Evolutionary conservation across 169 alveolate species (phyloP), one percentile per base, ranked within the genome.

Genomic region (Plasmodium ovale): DNA sequence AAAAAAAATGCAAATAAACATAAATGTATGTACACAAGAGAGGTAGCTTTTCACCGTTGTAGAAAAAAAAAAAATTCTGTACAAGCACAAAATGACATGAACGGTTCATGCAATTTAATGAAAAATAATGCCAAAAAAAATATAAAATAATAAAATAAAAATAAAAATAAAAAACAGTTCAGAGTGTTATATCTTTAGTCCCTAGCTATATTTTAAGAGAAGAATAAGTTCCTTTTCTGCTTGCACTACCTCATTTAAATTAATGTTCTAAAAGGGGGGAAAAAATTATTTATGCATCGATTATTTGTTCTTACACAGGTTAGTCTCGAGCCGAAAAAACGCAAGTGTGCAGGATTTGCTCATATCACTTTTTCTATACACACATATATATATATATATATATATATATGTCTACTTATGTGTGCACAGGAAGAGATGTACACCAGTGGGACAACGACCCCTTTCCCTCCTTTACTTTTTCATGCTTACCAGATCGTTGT

Each of bases 211-310:
- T 53, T 74, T 74, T 60, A 74, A 23, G 29, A 74, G 51, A 59
- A 74, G 72, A 16, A 74, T 14, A n/a, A 74, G 69, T 21, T 74
- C 74, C 31, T 74, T 74, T 51, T 74, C 88, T 21, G 73, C 88
- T 33, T 74, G 47, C 5, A 62, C 88, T 14, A 74, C 33, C 25
- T 74, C 88, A n/a, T 60, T 74, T 51, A 74, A 25, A 25, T 74
- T 60, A 7, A 23, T 25, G 47, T 60, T 74, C 88, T 74, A 23
- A 25, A 53, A 9, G 60, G 44, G n/a, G 44, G 19, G 42, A 53
- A 49, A 53, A 72, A n/a, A 35, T 25, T 31, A 51, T 29, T 68
- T n/a, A 35, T 27, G 2, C 33, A 16, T 23, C n/a, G n/a, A n/a
- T n/a, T n/a, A n/a, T n/a, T n/a, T n/a, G n/a, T n/a, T n/a, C n/a